Conservation (phyloP, 768 basidiomycete species). For the Favolaschia claudopus region DNA sequence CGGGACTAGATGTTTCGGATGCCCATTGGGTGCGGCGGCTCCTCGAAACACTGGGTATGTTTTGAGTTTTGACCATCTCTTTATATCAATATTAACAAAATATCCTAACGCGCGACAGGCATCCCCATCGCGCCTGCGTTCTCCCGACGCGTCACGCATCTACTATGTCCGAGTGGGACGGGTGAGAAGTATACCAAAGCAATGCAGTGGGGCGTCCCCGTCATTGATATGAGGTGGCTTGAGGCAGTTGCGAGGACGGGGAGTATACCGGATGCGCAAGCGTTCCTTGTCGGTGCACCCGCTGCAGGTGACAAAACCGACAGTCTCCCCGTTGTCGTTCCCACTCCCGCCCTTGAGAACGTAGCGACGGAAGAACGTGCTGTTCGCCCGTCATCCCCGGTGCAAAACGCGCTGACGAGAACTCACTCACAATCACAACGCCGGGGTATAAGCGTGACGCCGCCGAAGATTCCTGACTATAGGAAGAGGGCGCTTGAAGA, state of each 20-base stretch:
- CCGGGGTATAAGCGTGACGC: conserved; percentile 39
- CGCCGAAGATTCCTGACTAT: conserved; percentile 53
- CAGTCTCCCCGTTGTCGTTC: conserved; percentile 12
- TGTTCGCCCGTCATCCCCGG: conserved; percentile 67
- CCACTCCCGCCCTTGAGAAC: too few species aligned
- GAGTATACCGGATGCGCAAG: conserved; percentile 44
- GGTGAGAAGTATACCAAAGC: conserved; percentile 86
- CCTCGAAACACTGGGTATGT: conserved; percentile 65
- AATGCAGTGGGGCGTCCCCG: conserved; percentile 76
- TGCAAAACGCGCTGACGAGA: too few species aligned
- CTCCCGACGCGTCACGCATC: conserved; percentile 76
- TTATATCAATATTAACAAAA: not conserved
- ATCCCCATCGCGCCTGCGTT: conserved; percentile 63
- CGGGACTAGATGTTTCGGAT: conserved; percentile 79
- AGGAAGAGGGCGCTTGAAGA: conserved; percentile 70
- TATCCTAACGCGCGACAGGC: conserved; percentile 44
- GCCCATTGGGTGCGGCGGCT: conserved; percentile 71
- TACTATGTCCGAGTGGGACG: conserved; percentile 74
- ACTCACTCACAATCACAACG: too few species aligned
- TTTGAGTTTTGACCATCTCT: not conserved
- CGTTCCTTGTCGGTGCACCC: conserved; percentile 39
- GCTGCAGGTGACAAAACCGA: conserved; percentile 28
- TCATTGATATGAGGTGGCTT: conserved; percentile 79
- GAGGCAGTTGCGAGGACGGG: conserved; percentile 63
- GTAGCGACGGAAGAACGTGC: too few species aligned